phyloP scores from a whole-genome alignment of 2,329 filamentous ascomycete species.

The Talaromyces sp. region DNA sequence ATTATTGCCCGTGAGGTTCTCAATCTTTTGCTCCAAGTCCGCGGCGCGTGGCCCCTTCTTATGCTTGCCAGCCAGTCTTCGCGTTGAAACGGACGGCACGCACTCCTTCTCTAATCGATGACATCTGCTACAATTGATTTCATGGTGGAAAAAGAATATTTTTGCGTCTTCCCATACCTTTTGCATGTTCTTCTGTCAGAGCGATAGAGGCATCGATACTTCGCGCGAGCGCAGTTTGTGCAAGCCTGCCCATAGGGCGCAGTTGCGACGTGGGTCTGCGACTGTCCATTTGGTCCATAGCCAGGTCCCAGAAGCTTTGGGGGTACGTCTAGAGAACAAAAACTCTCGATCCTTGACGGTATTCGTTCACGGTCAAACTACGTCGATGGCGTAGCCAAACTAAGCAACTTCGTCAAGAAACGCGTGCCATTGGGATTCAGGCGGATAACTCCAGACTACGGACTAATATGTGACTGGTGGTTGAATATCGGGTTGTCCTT shows the following conservation, averaged over 20 bases:
- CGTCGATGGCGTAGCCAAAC: too few species aligned
- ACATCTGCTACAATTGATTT: neutral
- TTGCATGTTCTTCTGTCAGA: constrained; percentile 1
- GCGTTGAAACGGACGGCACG: neutral
- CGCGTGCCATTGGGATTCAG: too few species aligned
- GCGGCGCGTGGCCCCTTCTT: neutral
- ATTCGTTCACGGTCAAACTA: neutral
- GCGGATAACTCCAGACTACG: too few species aligned
- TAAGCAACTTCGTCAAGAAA: too few species aligned
- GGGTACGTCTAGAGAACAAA: neutral
- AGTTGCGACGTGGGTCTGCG: neutral
- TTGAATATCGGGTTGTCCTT: too few species aligned
- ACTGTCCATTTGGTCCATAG: neutral
- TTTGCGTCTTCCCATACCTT: neutral
- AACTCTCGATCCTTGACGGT: neutral
- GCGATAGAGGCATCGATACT: constrained; percentile 3
- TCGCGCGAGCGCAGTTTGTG: neutral
- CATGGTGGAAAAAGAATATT: neutral
- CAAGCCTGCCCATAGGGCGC: constrained; percentile 2
- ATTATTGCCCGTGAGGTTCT: constrained; percentile 5
- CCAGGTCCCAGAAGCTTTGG: neutral
- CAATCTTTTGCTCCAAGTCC: constrained; percentile 4
- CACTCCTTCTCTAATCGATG: constrained; percentile 1
- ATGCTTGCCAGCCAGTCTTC: neutral
- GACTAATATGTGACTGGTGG: too few species aligned